Evolutionary conservation across 352 stramenopile genomes (phyloP).

Genomic region (Pythium periplocum): DNA sequence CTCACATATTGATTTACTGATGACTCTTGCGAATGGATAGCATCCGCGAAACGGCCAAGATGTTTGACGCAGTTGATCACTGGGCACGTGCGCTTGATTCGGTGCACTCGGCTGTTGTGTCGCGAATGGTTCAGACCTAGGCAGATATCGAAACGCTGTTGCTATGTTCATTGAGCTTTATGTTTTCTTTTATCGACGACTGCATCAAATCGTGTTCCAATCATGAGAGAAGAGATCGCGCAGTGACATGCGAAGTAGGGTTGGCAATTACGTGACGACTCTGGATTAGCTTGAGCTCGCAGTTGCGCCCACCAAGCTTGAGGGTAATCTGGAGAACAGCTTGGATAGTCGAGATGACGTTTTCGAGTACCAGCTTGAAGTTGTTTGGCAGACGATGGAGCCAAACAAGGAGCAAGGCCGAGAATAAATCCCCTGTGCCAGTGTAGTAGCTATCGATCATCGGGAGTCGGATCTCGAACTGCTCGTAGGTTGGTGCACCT

Average conservation of each 20-base stretch:
- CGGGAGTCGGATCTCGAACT: slow-evolving; percentile 76
- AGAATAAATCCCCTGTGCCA: slow-evolving; percentile 78
- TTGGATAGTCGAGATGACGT: slow-evolving; percentile 77
- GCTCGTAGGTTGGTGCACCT: slow-evolving; percentile 33
- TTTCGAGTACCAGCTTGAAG: slow-evolving; percentile 68
- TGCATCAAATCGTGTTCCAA: too few relatives aligned
- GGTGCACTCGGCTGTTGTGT: slow-evolving; percentile 37
- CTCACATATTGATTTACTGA: slow-evolving; percentile 5
- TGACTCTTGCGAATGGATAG: slow-evolving; percentile 16
- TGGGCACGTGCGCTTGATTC: slow-evolving; percentile 52
- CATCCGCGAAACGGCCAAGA: slow-evolving; percentile 50
- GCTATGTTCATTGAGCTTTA: neutral
- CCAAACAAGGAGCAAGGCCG: slow-evolving; percentile 77
- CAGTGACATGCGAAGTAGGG: slow-evolving; percentile 39
- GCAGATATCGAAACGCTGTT: neutral
- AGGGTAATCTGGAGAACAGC: slow-evolving; percentile 70
- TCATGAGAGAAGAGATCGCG: slow-evolving; percentile 13
- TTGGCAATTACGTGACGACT: slow-evolving; percentile 68
- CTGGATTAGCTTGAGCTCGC: slow-evolving; percentile 82
- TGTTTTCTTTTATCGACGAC: neutral
- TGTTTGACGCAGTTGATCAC: slow-evolving; percentile 59
- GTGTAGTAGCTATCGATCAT: slow-evolving; percentile 83
- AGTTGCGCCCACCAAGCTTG: slow-evolving; percentile 53
- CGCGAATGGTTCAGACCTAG: slow-evolving; percentile 21
- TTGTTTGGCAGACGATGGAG: slow-evolving; percentile 52